Evolutionary conservation across 176 grass and related monocot genomes (phyloP).

Genomic region (Leersia perrieri): DNA sequence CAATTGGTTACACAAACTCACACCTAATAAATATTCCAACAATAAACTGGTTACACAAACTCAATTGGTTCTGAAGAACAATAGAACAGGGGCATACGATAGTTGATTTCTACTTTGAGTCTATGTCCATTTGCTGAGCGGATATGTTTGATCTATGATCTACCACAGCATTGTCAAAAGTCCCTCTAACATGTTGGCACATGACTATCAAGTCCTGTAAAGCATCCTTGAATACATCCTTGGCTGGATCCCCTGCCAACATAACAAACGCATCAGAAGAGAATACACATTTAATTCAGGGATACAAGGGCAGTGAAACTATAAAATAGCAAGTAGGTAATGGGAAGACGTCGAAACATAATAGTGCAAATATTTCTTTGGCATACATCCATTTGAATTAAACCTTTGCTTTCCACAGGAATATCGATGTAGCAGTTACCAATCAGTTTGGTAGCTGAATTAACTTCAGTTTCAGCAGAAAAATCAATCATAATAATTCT

Average conservation of each 20-base stretch:
- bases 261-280: conserved; percentile 16
- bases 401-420: neutral
- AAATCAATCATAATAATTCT: neutral
- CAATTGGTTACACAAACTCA: neutral
- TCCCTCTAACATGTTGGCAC: conserved; percentile 62
- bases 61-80: neutral
- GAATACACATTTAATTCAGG: neutral
- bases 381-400: neutral
- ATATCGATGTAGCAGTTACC: neutral
- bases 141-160: conserved; percentile 38
- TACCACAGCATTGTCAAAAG: conserved; percentile 43
- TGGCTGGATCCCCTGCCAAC: conserved; percentile 58
- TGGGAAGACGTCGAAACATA: neutral
- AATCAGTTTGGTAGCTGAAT: neutral
- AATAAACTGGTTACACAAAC: conserved; percentile 2
- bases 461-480: neutral
- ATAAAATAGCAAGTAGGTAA: neutral
- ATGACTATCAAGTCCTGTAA: conserved; percentile 54
- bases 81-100: neutral
- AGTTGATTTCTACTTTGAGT: conserved; percentile 20
- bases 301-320: neutral
- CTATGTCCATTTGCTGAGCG: conserved; percentile 33
- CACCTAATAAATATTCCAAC: neutral
- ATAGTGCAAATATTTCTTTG: neutral
- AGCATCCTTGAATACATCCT: conserved; percentile 73